Conservation (phyloP, 441 rosid species). For the Raphanus hybrid region DNA sequence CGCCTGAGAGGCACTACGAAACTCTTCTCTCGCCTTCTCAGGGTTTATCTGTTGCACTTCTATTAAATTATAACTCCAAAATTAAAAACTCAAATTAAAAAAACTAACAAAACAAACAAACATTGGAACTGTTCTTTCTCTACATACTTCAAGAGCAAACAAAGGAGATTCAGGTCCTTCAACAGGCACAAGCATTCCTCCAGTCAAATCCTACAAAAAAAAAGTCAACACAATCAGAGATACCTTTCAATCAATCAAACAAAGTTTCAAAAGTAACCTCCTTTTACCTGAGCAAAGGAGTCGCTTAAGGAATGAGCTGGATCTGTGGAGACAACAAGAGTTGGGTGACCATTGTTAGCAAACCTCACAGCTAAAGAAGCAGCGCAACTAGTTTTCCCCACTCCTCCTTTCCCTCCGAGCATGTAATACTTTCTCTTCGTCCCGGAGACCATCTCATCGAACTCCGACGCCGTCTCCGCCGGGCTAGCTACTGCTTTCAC, state of each 20-base stretch:
- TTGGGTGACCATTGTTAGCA: conserved; percentile 90
- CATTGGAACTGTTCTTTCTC: not conserved
- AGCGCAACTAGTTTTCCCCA: conserved; percentile 95
- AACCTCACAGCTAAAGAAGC: conserved; percentile 93
- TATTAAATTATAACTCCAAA: no score
- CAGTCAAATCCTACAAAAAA: conserved; percentile 70
- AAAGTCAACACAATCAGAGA: not conserved
- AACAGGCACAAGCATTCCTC: conserved; percentile 80
- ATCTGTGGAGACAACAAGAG: conserved; percentile 94
- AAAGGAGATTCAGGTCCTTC: conserved; percentile 88
- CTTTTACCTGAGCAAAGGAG: conserved; percentile 87
- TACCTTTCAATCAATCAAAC: conserved; percentile 22
- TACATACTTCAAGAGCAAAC: conserved; percentile 84
- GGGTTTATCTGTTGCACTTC: conserved; percentile 72
- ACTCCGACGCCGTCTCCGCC: conserved; percentile 61
- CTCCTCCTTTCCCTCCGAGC: conserved; percentile 98
- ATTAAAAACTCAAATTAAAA: conserved; percentile 39
- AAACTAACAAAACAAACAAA: not conserved
- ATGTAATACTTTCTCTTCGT: conserved; percentile 77
- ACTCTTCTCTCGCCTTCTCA: conserved; percentile 91
- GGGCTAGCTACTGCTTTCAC: conserved; percentile 75
- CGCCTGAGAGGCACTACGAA: conserved; percentile 66
- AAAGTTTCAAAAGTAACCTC: conserved; percentile 3
- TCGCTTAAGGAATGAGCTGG: conserved; percentile 97
- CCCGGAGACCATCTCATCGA: conserved; percentile 78